These are phyloP conservation scores for Cenococcum geophilum DNA, from an alignment of 495 filamentous ascomycete genomes.

Conservation along the genomic window DNA sequence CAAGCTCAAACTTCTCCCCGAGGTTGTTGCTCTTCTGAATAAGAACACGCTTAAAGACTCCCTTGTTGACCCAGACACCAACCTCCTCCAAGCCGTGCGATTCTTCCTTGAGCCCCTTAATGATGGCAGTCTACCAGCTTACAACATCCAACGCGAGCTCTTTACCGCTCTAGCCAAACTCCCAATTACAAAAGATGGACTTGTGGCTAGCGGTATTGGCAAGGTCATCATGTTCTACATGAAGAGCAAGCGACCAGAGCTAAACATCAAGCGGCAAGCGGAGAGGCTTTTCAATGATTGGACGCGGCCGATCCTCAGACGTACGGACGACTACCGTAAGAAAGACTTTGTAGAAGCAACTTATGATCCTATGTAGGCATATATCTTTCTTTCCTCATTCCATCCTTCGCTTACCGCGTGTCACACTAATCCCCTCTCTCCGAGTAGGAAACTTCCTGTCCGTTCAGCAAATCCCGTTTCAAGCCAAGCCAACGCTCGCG, in stretches of 20 bases:
- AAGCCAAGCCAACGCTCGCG: slow-evolving; percentile 54
- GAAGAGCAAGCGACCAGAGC: slow-evolving; percentile 79
- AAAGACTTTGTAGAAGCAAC: slow-evolving; percentile 52
- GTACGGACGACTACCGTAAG: slow-evolving; percentile 87
- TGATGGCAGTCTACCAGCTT: slow-evolving; percentile 86
- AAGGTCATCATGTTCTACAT: slow-evolving; percentile 96
- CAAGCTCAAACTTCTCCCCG: slow-evolving; percentile 90
- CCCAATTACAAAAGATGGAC: slow-evolving; percentile 79
- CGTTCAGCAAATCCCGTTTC: slow-evolving; percentile 29
- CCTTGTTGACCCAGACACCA: slow-evolving; percentile 88
- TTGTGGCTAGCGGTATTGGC: slow-evolving; percentile 87
- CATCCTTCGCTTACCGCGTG: slow-evolving; percentile 4
- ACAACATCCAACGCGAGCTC: slow-evolving; percentile 93
- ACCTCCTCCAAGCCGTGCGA: slow-evolving; percentile 86
- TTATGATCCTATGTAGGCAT: slow-evolving; percentile 51
- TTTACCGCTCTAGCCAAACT: slow-evolving; percentile 73
- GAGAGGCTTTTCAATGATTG: slow-evolving; percentile 88
- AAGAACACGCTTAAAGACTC: slow-evolving; percentile 74
- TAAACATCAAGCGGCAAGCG: slow-evolving; percentile 83
- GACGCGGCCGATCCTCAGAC: slow-evolving; percentile 91
- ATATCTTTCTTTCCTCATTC: neutral
- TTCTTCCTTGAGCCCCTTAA: slow-evolving; percentile 96
- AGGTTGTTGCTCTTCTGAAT: slow-evolving; percentile 81
- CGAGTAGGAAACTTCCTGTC: slow-evolving; percentile 24
- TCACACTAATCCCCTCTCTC: slow-evolving; percentile 17